Percentiles rank a stretch among this genome's conserved stretches.
phyloP scores from a whole-genome alignment of 441 rosid species.

The Croton laevigatus region DNA sequence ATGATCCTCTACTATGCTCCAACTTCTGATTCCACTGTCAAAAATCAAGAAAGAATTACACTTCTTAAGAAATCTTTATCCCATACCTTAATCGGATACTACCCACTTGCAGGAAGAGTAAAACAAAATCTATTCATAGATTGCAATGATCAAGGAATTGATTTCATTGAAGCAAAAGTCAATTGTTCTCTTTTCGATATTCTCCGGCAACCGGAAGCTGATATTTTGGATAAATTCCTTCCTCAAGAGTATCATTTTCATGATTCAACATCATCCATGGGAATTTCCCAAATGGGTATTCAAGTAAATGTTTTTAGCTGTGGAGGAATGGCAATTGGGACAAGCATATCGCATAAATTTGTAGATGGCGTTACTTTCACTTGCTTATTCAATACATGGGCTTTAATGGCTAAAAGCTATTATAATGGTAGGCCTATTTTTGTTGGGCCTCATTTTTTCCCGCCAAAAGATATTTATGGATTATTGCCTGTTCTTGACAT shows the following conservation, averaged over 20 bases:
- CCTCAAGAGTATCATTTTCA: constrained; percentile 1
- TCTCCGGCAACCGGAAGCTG: neutral
- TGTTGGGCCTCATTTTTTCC: constrained; percentile 9
- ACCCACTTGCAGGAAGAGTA: constrained; percentile 14
- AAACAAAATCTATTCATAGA: constrained; percentile 12
- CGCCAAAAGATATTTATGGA: constrained; percentile 1
- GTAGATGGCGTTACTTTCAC: constrained; percentile 15
- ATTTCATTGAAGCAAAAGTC: constrained; percentile 16
- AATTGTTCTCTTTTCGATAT: constrained; percentile 2
- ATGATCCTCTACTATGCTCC: constrained; percentile 17
- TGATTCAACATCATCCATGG: neutral
- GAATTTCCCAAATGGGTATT: constrained; percentile 2
- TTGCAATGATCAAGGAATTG: constrained; percentile 10
- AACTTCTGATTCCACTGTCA: neutral
- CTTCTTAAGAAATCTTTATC: constrained; percentile 8
- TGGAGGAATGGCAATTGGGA: constrained; percentile 16
- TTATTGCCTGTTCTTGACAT: constrained; percentile 7
- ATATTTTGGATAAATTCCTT: neutral
- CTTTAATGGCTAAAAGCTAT: constrained; percentile 9
- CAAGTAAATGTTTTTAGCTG: constrained; percentile 17
- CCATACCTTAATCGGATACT: neutral
- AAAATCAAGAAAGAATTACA: neutral
- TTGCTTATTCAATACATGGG: constrained; percentile 14
- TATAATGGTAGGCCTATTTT: constrained; percentile 1
- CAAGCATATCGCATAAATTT: constrained; percentile 13